phyloP scores from a whole-genome alignment of 1,139 yeast species.

The Candida sp. region DNA sequence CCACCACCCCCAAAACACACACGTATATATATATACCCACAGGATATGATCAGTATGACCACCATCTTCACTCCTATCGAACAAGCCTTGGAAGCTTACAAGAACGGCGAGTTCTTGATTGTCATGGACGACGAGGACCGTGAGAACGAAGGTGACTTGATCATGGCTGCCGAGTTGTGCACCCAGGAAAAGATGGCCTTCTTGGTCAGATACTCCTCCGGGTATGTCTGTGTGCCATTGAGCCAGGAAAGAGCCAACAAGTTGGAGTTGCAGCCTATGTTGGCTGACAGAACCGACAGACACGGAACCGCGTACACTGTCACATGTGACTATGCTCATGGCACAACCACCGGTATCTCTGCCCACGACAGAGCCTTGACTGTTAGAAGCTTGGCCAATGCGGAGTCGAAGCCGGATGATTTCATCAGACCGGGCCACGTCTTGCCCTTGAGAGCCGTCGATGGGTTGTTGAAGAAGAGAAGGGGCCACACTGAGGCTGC shows the following conservation, averaged over 20 bases:
- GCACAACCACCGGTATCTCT: slow-evolving; percentile 98
- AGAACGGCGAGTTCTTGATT: slow-evolving; percentile 85
- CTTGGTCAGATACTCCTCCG: slow-evolving; percentile 85
- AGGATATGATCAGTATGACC: slow-evolving; percentile 10
- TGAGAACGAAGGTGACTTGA: slow-evolving; percentile 98
- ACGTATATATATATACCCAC: background rate
- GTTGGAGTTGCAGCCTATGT: slow-evolving; percentile 82
- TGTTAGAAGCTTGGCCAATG: slow-evolving; percentile 69
- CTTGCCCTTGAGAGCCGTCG: slow-evolving; percentile 89
- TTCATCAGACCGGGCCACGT: slow-evolving; percentile 94
- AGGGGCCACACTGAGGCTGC: slow-evolving; percentile 99
- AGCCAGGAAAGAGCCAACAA: slow-evolving; percentile 78
- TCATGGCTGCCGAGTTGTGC: slow-evolving; percentile 83
- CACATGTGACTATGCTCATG: slow-evolving; percentile 82
- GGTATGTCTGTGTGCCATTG: slow-evolving; percentile 94
- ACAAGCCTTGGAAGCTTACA: slow-evolving; percentile 81
- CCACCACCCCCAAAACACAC: background rate
- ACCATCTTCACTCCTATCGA: slow-evolving; percentile 16
- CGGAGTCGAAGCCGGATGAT: slow-evolving; percentile 57
- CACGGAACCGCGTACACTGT: slow-evolving; percentile 98
- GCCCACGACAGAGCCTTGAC: slow-evolving; percentile 95
- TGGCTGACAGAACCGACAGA: slow-evolving; percentile 68
- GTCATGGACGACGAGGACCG: slow-evolving; percentile 97
- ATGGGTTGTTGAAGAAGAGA: slow-evolving; percentile 81
- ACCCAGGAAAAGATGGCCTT: slow-evolving; percentile 95